These are phyloP conservation scores for Aspergillus asperescens DNA, from an alignment of 495 filamentous ascomycete species.

Conservation along the genomic window DNA sequence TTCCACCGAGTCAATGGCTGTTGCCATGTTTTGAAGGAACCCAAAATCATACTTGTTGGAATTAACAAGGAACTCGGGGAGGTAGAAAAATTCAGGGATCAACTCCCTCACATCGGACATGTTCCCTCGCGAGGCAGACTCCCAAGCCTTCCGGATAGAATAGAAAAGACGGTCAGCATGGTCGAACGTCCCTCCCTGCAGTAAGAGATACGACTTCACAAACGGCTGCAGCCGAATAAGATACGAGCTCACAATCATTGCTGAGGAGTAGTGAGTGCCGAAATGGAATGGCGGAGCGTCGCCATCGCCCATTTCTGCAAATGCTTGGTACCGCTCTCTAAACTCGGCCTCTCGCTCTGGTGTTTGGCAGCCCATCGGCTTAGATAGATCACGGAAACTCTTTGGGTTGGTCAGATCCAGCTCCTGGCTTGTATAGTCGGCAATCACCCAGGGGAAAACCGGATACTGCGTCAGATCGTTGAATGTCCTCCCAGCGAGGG, in stretches of 20 bases:
- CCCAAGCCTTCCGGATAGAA: slow-evolving; percentile 87
- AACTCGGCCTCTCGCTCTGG: slow-evolving; percentile 68
- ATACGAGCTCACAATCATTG: slow-evolving; percentile 97
- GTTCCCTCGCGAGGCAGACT: slow-evolving; percentile 80
- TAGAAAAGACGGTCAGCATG: slow-evolving; percentile 94
- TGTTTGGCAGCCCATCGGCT: slow-evolving; percentile 95
- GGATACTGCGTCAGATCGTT: slow-evolving; percentile 98
- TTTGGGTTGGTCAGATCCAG: slow-evolving; percentile 78
- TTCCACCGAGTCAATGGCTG: slow-evolving; percentile 73
- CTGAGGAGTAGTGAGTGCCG: slow-evolving; percentile 96
- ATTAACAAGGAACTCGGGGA: slow-evolving; percentile 89
- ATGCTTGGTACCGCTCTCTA: slow-evolving; percentile 73
- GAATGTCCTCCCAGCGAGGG: slow-evolving; percentile 93
- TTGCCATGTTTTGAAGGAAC: slow-evolving; percentile 68
- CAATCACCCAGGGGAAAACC: slow-evolving; percentile 94
- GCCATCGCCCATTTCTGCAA: slow-evolving; percentile 86
- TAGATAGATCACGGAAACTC: slow-evolving; percentile 85
- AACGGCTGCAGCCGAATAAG: slow-evolving; percentile 93
- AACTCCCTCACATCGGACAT: slow-evolving; percentile 92
- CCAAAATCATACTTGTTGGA: slow-evolving; percentile 93
- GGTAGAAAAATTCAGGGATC: slow-evolving; percentile 93
- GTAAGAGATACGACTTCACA: slow-evolving; percentile 91
- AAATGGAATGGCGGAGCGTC: slow-evolving; percentile 85
- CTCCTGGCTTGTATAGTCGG: slow-evolving; percentile 95
- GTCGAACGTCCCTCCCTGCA: slow-evolving; percentile 95